Evolutionary conservation across 352 stramenopile genomes (phyloP), one percentile per base, ranked within the genome.

Genomic region (Phytophthora hybrid): DNA sequence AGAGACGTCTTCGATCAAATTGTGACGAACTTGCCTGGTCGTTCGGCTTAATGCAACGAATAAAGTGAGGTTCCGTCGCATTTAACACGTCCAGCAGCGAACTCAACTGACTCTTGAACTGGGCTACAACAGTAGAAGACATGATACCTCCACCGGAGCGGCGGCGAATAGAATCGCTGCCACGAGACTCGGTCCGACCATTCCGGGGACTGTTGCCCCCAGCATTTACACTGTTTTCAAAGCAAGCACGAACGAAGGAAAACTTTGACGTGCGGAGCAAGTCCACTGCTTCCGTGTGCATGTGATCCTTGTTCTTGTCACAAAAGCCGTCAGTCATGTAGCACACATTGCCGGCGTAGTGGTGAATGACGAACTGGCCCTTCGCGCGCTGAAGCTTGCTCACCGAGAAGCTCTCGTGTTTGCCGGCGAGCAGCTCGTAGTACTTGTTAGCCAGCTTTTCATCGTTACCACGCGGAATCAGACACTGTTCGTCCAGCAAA

Each of bases 21-120:
- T 82, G 62, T 5, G 69, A 80, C 6, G 84, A 76, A 37, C 87
- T 93, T 3, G 78, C 81, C 29, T 79, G 68, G 49, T 96, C 90
- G 47, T 97, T 97, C 1, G 91, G 91, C 67, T 97, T 97, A 39
- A 97, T 94, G 63, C 92, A 97, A 8, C 92, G 91, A 73, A 97
- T 91, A 71, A 97, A 97, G 67, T 97, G 92, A 11, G 98, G 97
- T 53, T 98, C 88, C 0, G 97, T 99, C 10, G 86, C 89, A 72
- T 99, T 97, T 16, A 99, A 81, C 19, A 98, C 95, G 1, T 96
- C 89, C 11, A 99, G 83, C 55, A 99, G 87, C 13, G 91, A 85
- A 29, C 76, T 90, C 1, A 99, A 80, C 64, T 99, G 97, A 23
- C 76, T 93, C 59, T 97, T 96, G 82, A 99, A 99, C 76, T 99